Evolutionary conservation across 2,329 filamentous ascomycete species (phyloP).

Genomic region (Ceratocystis destructans): DNA sequence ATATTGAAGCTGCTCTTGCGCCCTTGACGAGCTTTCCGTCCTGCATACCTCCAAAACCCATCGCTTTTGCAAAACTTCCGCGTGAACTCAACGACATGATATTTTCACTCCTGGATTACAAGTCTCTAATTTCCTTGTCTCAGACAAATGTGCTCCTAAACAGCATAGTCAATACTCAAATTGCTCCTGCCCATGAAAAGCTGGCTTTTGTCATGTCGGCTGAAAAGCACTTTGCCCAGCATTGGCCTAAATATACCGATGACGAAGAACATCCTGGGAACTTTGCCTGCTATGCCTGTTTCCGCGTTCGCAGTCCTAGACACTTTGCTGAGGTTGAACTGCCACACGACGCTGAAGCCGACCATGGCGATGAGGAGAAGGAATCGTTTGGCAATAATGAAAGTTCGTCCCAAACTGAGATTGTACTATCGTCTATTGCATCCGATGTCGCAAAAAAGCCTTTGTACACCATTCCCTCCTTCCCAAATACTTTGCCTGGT

Average conservation of each 20-base stretch:
- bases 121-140: constrained; percentile 30
- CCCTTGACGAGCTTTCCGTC: constrained; percentile 1
- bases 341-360: constrained; percentile 15
- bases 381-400: not conserved
- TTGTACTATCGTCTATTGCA: not conserved
- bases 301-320: constrained; percentile 29
- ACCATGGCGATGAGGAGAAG: not conserved
- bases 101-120: constrained; percentile 29
- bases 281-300: constrained; percentile 32
- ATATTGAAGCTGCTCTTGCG: constrained; percentile 16
- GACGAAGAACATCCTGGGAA: constrained; percentile 28
- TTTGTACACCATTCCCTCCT: not conserved
- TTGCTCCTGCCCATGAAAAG: constrained; percentile 27
- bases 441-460: not conserved
- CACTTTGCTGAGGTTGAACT: constrained; percentile 30
- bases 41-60: not conserved
- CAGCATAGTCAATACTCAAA: constrained; percentile 26
- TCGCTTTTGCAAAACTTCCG: constrained; percentile 27
- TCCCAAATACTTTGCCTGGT: not conserved
- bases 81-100: constrained; percentile 26
- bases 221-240: constrained; percentile 30
- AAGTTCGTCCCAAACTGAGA: not conserved
- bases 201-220: constrained; percentile 31
- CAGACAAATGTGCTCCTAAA: constrained; percentile 28
- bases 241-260: constrained; percentile 26